Base-by-base conservation (phyloP, 257 asterid genomes). In the Solanum etuberosum region DNA sequence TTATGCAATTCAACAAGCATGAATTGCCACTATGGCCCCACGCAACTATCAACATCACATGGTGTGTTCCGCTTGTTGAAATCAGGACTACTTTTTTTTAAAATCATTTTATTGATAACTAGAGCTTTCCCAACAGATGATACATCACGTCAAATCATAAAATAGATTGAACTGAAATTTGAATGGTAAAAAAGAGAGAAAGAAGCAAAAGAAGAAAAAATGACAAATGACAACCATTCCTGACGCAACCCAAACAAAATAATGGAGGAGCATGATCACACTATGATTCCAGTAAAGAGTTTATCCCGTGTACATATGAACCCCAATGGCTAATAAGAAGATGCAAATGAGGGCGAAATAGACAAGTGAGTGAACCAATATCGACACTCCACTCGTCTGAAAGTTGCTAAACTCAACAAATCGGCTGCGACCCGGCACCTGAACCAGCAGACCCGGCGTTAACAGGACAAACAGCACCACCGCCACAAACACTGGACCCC, bases 401-500 rank as follows among this genome's bases (percentile, higher is more conserved):
- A 95, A 91, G 86, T 88, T 94, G 42, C 98, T 92, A n/a, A 95
- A 97, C 92, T 95, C 98, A 4, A 95, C 92, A 67, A 92, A 89
- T 38, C 98, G 93, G 86, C 59, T 92, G 25, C 88, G 94, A 68
- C 96, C 98, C 11, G 99, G 98, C 2, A 94, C 80, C 93, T 97
- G 99, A 88, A 97, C 88, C 89, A 97, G 93, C 85, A 97, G 91
- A 16, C 99, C 98, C 46, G 98, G 98, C 5, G 96, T 93, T 48
- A 97, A 85, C 92, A 95, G 91, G 54, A 95, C 93, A 88, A 95
- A 97, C 85, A 95, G 93, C 91, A 97, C 95, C 91, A 95, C 96
- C 23, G 95, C 96, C 21, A 95, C 97, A 83, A 95, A 93, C 65
- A 94, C 98, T 29, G 98, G 98, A 16, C 97, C 99, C 99, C 98